Conservation (phyloP, 2,329 filamentous ascomycete genomes). For the Talaromyces sp. region DNA sequence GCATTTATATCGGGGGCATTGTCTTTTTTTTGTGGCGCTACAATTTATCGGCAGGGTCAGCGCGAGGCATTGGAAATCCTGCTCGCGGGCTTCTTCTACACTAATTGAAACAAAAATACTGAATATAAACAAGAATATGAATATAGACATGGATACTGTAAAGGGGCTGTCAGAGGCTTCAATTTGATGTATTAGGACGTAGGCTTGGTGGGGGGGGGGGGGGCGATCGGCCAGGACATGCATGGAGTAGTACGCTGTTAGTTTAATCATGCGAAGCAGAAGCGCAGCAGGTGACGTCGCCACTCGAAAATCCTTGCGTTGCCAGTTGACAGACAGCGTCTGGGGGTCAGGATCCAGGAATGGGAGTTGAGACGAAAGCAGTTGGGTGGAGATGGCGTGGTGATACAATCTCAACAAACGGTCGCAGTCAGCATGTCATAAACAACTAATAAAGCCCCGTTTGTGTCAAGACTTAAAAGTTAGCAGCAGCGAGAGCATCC, state of each 20-base stretch:
- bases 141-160: neutral
- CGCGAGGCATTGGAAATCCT: neutral
- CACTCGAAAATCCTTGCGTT: neutral
- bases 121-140: neutral
- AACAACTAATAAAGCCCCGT: too few relatives aligned
- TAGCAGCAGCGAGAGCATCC: too few relatives aligned
- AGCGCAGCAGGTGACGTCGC: conserved; percentile 5
- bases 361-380: neutral
- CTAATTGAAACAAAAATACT: neutral
- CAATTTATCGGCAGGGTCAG: neutral
- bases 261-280: neutral
- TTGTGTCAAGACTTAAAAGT: too few relatives aligned
- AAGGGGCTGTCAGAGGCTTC: neutral
- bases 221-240: neutral
- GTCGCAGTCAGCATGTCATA: neutral
- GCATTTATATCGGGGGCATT: neutral
- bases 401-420: too few relatives aligned
- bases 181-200: neutral
- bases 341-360: too few relatives aligned
- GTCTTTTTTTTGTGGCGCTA: neutral
- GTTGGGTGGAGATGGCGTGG: too few relatives aligned
- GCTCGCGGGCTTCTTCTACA: neutral
- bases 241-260: neutral
- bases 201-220: too few relatives aligned
- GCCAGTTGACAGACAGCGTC: too few relatives aligned